phyloP scores from a whole-genome alignment of 441 rosid genomes.

The Breynia disticha region DNA sequence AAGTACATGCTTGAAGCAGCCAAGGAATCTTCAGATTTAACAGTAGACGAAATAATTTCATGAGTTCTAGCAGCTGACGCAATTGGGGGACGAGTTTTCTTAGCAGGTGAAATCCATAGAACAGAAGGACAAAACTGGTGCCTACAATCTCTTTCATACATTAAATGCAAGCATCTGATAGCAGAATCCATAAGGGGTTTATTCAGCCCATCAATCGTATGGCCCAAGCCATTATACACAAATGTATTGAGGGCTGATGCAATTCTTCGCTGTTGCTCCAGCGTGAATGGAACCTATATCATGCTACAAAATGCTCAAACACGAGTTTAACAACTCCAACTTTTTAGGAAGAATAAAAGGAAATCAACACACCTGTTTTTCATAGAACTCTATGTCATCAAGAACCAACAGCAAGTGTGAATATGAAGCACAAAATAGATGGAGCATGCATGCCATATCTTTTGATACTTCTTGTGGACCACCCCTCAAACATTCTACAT shows the following conservation, averaged over 20 bases:
- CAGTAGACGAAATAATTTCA: constrained; percentile 47
- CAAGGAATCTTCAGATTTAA: constrained; percentile 38
- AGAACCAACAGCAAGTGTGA: constrained; percentile 92
- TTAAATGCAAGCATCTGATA: constrained; percentile 81
- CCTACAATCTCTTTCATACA: constrained; percentile 97
- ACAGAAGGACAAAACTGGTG: constrained; percentile 77
- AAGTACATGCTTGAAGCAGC: constrained; percentile 50
- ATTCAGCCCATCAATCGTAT: constrained; percentile 34
- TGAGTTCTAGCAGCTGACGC: constrained; percentile 90
- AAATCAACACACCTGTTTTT: constrained; percentile 65
- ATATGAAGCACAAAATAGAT: constrained; percentile 84
- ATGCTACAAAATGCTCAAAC: constrained; percentile 22
- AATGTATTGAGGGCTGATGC: constrained; percentile 86
- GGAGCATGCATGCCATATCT: constrained; percentile 70
- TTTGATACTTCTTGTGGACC: constrained; percentile 73
- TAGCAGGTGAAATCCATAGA: constrained; percentile 97
- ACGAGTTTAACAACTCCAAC: constrained; percentile 17
- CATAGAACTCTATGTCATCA: constrained; percentile 98
- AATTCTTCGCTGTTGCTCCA: constrained; percentile 77
- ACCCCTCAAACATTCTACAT: constrained; percentile 54
- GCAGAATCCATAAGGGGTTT: constrained; percentile 80
- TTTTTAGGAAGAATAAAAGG: constrained; percentile 1
- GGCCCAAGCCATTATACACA: constrained; percentile 70
- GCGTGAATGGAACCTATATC: constrained; percentile 66
- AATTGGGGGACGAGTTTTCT: constrained; percentile 69